phyloP scores from a whole-genome alignment of 257 asterid genomes.

The Capsicum rhomboideum region DNA sequence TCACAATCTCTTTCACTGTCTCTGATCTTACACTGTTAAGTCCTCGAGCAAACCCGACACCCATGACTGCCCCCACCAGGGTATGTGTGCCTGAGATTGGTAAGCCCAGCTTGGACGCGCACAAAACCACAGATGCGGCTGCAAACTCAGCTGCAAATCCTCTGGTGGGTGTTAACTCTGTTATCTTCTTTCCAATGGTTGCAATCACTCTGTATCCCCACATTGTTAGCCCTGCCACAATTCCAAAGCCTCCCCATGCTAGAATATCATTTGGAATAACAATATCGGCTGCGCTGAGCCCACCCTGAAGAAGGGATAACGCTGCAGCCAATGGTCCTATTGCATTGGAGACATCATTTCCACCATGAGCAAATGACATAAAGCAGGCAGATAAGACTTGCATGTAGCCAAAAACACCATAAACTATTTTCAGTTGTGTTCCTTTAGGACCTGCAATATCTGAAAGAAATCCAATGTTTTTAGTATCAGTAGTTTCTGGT shows the following conservation, averaged over 20 bases:
- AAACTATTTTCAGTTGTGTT: conserved; percentile 74
- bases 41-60: conserved; percentile 91
- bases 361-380: conserved; percentile 99
- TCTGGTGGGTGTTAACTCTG: conserved; percentile 85
- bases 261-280: conserved; percentile 74
- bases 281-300: conserved; percentile 44
- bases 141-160: conserved; percentile 98
- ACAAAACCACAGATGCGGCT: conserved; percentile 83
- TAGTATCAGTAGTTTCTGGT: conserved; percentile 21
- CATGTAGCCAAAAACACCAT: conserved; percentile 92
- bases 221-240: conserved; percentile 79
- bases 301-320: conserved; percentile 72
- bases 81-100: conserved; percentile 96
- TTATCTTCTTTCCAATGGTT: conserved; percentile 88
- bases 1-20: conserved; percentile 82
- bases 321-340: conserved; percentile 95
- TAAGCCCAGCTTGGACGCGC: conserved; percentile 76
- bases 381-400: conserved; percentile 88
- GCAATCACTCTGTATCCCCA: conserved; percentile 90
- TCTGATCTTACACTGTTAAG: conserved; percentile 81
- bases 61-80: conserved; percentile 97
- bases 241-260: conserved; percentile 98
- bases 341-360: conserved; percentile 91
- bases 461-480: conserved; percentile 58
- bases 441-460: conserved; percentile 93